Evolutionary conservation across 768 basidiomycete species (phyloP).

Genomic region (Trametes punicea): DNA sequence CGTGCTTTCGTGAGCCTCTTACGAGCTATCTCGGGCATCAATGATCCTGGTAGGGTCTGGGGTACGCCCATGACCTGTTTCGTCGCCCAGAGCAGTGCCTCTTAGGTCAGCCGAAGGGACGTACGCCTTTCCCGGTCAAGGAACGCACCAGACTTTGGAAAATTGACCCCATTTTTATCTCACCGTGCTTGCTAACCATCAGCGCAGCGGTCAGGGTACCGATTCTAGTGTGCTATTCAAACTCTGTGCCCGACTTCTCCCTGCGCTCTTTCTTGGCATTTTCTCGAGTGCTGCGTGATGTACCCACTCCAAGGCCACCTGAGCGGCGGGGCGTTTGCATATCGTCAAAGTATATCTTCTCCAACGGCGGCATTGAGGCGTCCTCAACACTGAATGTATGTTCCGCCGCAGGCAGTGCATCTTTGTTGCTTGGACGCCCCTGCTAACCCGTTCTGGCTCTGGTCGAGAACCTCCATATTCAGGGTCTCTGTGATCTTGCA

Average conservation of each 20-base stretch:
- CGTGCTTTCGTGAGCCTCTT: background rate
- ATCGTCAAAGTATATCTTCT: background rate
- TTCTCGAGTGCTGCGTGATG: background rate
- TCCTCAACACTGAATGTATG: background rate
- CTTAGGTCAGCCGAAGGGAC: conserved; percentile 1
- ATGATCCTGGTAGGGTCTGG: conserved; percentile 4
- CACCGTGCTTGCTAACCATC: conserved; percentile 1
- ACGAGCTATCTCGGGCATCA: conserved; percentile 7
- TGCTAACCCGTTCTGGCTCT: background rate
- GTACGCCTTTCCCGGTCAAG: conserved; percentile 3
- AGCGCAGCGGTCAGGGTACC: background rate
- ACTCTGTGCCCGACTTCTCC: background rate
- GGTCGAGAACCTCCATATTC: background rate
- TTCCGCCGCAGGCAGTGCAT: background rate
- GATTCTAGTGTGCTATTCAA: conserved; percentile 11
- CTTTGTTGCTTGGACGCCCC: background rate
- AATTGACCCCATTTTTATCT: background rate
- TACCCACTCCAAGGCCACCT: background rate
- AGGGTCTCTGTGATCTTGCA: background rate
- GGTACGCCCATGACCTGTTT: background rate
- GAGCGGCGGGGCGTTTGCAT: background rate
- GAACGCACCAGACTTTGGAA: background rate
- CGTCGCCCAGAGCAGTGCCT: conserved; percentile 10
- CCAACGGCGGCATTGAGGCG: conserved; percentile 4
- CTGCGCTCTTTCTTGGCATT: background rate